Evolutionary conservation across 2,329 filamentous ascomycete species (phyloP).

Genomic region (Xylariaceae sp.): DNA sequence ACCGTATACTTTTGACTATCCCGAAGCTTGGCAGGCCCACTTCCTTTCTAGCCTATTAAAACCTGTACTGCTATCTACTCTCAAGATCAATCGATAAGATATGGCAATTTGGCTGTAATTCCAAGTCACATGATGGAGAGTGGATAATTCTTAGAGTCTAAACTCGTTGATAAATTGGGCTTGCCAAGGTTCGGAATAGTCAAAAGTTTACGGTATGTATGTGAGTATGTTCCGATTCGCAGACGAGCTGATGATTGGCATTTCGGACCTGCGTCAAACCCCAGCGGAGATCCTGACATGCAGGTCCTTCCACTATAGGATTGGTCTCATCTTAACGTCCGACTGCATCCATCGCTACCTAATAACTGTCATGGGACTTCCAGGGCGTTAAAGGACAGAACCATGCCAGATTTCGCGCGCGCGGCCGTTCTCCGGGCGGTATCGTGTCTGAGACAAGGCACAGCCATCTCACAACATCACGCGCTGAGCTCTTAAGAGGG

Average conservation of each 20-base stretch:
- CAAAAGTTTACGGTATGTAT: no score
- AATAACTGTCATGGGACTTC: background rate
- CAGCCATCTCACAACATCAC: conserved; percentile 2
- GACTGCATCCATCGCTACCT: conserved; percentile 9
- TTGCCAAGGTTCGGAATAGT: no score
- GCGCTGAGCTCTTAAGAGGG: background rate
- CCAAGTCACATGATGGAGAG: no score
- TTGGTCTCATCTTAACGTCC: conserved; percentile 16
- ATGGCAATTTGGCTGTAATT: no score
- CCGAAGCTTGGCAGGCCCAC: no score
- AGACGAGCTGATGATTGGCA: background rate
- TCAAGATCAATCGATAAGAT: no score
- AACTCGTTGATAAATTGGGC: no score
- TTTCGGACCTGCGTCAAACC: conserved; percentile 24
- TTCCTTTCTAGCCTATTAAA: no score
- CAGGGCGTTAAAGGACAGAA: background rate
- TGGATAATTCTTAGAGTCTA: no score
- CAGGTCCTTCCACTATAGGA: conserved; percentile 8
- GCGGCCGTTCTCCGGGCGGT: conserved; percentile 15
- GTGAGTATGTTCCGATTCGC: conserved; percentile 2
- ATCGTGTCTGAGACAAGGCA: conserved; percentile 2
- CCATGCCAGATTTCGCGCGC: background rate
- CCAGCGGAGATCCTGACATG: conserved; percentile 10
- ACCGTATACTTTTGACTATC: no score
- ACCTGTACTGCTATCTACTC: no score